Conservation (phyloP, 495 filamentous ascomycete genomes). For the Margaritispora aquatica region DNA sequence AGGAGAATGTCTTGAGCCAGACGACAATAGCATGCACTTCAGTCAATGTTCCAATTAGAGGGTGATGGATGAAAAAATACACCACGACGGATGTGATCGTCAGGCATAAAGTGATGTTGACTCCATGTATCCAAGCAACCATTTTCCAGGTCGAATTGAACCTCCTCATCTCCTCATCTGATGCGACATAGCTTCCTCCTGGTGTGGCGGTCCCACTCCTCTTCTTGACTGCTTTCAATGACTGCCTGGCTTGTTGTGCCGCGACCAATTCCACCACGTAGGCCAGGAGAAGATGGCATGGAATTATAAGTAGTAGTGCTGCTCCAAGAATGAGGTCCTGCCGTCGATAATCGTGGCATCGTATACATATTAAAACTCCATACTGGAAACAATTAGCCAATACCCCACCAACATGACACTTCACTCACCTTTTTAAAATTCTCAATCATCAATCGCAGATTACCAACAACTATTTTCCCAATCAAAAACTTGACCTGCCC, state of each 20-base stretch:
- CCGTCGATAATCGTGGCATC: conserved; percentile 79
- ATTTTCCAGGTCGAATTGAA: conserved; percentile 71
- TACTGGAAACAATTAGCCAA: conserved; percentile 51
- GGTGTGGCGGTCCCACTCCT: conserved; percentile 41
- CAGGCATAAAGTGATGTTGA: conserved; percentile 80
- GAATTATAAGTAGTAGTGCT: conserved; percentile 75
- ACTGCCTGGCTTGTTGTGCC: conserved; percentile 63
- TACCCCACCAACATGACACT: neutral
- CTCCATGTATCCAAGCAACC: conserved; percentile 67
- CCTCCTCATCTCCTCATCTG: conserved; percentile 47
- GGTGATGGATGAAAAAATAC: conserved; percentile 86
- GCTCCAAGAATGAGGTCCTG: conserved; percentile 71
- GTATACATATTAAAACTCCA: conserved; percentile 86
- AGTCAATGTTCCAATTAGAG: conserved; percentile 83
- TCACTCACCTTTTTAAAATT: conserved; percentile 83
- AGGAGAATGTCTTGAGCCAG: conserved; percentile 91
- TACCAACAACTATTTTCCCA: conserved; percentile 66
- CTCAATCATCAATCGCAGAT: conserved; percentile 88
- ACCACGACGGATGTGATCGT: conserved; percentile 76
- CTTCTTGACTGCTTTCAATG: conserved; percentile 56
- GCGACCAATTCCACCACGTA: conserved; percentile 82
- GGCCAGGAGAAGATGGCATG: conserved; percentile 82
- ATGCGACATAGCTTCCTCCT: conserved; percentile 31
- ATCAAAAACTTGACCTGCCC: conserved; percentile 23
- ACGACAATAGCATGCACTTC: conserved; percentile 92